A percentile compares a stretch with the other conserved stretches of the same genome.
These are phyloP conservation scores for Cutaneotrichosporon sp. DNA, from an alignment of 1,284 basidiomycete species.

Conservation along the genomic window DNA sequence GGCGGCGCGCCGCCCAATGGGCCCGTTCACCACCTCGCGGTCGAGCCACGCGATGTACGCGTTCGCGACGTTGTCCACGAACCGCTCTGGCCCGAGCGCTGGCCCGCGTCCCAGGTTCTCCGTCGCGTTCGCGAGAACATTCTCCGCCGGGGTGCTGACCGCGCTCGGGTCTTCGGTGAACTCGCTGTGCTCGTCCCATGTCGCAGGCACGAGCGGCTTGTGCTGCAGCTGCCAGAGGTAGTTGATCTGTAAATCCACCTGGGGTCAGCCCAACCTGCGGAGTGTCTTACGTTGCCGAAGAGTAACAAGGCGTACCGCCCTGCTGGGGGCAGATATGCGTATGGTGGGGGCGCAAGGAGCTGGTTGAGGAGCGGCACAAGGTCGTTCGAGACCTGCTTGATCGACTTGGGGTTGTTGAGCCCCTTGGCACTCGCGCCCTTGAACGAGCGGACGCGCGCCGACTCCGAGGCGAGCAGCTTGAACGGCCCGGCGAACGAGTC, in stretches of 20 bases:
- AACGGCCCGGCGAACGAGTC: conserved; percentile 50
- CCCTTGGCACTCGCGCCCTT: conserved; percentile 47
- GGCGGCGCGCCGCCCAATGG: conserved; percentile 33
- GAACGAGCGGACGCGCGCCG: conserved; percentile 38
- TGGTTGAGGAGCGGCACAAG: conserved; percentile 40
- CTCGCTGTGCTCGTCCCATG: conserved; percentile 24
- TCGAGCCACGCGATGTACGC: conserved; percentile 44
- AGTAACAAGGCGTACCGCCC: conserved; percentile 42
- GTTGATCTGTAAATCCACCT: conserved; percentile 53
- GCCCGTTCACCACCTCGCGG: conserved; percentile 46
- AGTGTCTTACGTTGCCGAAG: conserved; percentile 44
- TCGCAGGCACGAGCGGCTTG: conserved; percentile 35
- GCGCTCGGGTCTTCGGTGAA: conserved; percentile 1
- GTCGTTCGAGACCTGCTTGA: conserved; percentile 45
- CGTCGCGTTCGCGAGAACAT: conserved; percentile 42
- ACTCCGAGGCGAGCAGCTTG: conserved; percentile 38
- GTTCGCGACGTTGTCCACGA: conserved; percentile 36
- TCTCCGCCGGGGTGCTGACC: neutral
- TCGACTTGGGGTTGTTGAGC: conserved; percentile 36
- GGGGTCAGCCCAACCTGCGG: conserved; percentile 7
- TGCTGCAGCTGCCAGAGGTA: conserved; percentile 50
- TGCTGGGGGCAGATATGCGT: conserved; percentile 37
- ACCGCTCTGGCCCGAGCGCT: conserved; percentile 44
- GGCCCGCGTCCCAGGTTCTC: conserved; percentile 40
- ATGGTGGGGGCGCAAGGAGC: conserved; percentile 42